phyloP scores from a whole-genome alignment of 169 alveolate species.

The Plasmodium falciparum region DNA sequence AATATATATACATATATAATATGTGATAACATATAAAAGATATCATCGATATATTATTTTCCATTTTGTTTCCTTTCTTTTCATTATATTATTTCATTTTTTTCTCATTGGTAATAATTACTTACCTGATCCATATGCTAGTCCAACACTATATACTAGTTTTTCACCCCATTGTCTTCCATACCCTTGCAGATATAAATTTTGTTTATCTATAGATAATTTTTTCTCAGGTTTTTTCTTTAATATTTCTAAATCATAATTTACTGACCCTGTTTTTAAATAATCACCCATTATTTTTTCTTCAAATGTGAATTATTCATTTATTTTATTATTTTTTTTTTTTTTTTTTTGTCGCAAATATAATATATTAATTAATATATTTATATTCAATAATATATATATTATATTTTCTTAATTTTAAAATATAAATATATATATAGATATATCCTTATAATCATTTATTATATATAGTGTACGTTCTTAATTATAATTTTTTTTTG shows the following conservation, averaged over 20 bases:
- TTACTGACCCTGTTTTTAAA: slow-evolving; percentile 80
- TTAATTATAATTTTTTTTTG: too few relatives aligned
- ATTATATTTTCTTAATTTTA: too few relatives aligned
- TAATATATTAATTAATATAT: too few relatives aligned
- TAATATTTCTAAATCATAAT: slow-evolving; percentile 83
- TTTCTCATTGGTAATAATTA: not conserved
- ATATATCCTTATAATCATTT: too few relatives aligned
- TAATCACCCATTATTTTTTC: slow-evolving; percentile 83
- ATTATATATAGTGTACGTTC: too few relatives aligned
- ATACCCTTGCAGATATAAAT: slow-evolving; percentile 85
- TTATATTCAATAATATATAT: too few relatives aligned
- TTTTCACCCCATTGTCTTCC: slow-evolving; percentile 93
- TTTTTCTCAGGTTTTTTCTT: slow-evolving; percentile 76
- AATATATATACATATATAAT: too few relatives aligned
- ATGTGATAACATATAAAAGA: too few relatives aligned
- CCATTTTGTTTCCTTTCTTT: not conserved
- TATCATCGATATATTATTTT: not conserved
- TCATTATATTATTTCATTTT: not conserved
- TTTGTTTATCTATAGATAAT: slow-evolving; percentile 79
- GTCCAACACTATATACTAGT: slow-evolving; percentile 89
- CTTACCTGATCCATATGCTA: slow-evolving; percentile 91
- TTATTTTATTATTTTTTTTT: slow-evolving; percentile 2
- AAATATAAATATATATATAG: too few relatives aligned
- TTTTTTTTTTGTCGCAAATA: not conserved
- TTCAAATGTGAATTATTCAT: slow-evolving; percentile 22